Base-by-base conservation (phyloP, 768 basidiomycete species). In the Lactarius evosmus region DNA sequence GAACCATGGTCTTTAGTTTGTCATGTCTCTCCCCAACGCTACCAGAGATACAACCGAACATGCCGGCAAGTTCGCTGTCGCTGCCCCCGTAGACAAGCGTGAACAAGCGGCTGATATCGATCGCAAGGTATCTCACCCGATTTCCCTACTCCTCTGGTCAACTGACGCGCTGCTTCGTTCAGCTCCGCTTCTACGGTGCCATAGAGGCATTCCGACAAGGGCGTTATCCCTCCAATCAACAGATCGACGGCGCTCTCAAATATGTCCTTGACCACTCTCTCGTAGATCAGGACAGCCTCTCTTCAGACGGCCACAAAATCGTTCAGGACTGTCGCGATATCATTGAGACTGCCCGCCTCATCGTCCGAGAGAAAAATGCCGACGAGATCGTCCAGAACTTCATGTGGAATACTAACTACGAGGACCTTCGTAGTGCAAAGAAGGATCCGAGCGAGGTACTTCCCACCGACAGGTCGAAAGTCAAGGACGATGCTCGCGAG, bases 381-480 rank as follows among this genome's bases (percentile, higher is more conserved):
- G 95, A 96, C 69, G 94, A 98, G 77, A 82, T 98, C 44, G 81
- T 97, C 74, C 96, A 98, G 75, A 88, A 91, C 70, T 95, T 96
- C 69, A 75, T 95, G 44, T 95, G 89, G 89, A 83, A 87, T 65
- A 92, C 91, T 1, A 78, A 82, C 36, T 82, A 83, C 40, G 76
- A 87, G 22, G 73, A 81, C 58, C 70, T 79, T 46, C 77, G 72
- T 60, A 72, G 77, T 64, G 70, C 73, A 40, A 82, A 80, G 74
- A 76, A 74, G 49, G 79, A 78, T 60, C 74, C 78, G 27, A 73
- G 68, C 62, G 78, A 74, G 61, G 70, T 73, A 33, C 67, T 75
- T 60, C 81, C 84, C n/a, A 78, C 84, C n/a, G 81, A 82, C 64
- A 79, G 79, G 63, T 77, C 78, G 1, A 88, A 83, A 60, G 75